Conservation (phyloP, 1,284 basidiomycete species). For the Naganishia liquefaciens region DNA sequence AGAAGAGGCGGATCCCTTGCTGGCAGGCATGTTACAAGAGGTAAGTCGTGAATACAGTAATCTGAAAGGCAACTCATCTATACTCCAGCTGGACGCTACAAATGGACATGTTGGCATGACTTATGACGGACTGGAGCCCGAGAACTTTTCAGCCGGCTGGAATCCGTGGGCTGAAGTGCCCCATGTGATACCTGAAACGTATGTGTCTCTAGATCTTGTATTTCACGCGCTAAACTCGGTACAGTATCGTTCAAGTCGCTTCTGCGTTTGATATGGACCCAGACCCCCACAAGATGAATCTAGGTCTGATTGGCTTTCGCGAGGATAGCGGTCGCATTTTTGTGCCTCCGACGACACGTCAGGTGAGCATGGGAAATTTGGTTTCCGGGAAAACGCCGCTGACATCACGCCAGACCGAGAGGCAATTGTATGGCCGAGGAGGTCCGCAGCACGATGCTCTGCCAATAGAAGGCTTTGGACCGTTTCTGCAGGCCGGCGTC, state of each 20-base stretch:
- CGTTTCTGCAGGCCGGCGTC: conserved; percentile 46
- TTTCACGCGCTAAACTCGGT: not conserved
- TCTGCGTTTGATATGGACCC: conserved; percentile 82
- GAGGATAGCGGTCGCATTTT: conserved; percentile 83
- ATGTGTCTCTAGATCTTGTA: not conserved
- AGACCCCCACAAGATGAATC: conserved; percentile 80
- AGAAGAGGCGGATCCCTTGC: conserved; percentile 15
- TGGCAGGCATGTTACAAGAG: conserved; percentile 26
- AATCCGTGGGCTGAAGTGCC: conserved; percentile 28
- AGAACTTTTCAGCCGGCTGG: conserved; percentile 20
- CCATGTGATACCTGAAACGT: conserved; percentile 26
- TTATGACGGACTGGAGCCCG: conserved; percentile 4
- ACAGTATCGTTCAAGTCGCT: conserved; percentile 40
- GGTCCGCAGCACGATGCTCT: conserved; percentile 41
- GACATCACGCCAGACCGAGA: conserved; percentile 37
- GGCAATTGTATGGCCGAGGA: conserved; percentile 26
- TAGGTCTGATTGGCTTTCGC: conserved; percentile 86
- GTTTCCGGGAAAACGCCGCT: conserved; percentile 42
- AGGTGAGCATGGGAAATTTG: conserved; percentile 59
- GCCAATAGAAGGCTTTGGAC: conserved; percentile 47
- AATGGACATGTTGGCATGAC: conserved; percentile 12
- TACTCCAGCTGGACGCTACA: conserved; percentile 2
- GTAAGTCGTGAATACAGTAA: not conserved
- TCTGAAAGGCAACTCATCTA: not conserved
- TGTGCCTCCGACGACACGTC: conserved; percentile 87